Conservation (phyloP, 108 stramenopile species). For the Skeletonema tropicum region DNA sequence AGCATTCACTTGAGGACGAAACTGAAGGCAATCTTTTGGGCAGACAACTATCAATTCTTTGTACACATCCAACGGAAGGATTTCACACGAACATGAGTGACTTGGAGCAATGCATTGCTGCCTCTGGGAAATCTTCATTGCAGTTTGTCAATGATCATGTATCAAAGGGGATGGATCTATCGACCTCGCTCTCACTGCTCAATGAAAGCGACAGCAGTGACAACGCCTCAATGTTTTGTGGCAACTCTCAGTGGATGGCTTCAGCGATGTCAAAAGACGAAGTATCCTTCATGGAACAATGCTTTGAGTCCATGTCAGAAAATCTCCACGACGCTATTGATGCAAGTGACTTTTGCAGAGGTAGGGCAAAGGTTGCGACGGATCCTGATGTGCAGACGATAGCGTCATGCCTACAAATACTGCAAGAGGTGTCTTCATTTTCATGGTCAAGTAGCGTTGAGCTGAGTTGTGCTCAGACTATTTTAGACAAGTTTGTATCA, state of each 20-base stretch:
- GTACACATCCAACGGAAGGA: slow-evolving; percentile 27
- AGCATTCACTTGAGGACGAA: slow-evolving; percentile 41
- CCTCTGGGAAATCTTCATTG: slow-evolving; percentile 9
- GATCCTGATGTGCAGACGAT: slow-evolving; percentile 3
- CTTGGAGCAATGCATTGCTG: slow-evolving; percentile 19
- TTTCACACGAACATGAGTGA: slow-evolving; percentile 33
- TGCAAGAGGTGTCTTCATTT: background rate
- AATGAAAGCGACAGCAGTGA: slow-evolving; percentile 7
- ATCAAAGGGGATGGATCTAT: slow-evolving; percentile 5
- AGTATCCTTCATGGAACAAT: background rate
- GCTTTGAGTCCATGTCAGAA: background rate
- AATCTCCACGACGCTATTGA: background rate
- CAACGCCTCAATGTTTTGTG: slow-evolving; percentile 8
- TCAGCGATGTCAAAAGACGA: slow-evolving; percentile 16
- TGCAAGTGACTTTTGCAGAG: background rate
- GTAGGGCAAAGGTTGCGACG: background rate
- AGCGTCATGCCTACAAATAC: background rate
- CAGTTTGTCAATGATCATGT: slow-evolving; percentile 26
- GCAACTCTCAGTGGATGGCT: slow-evolving; percentile 20
- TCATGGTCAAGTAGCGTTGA: slow-evolving; percentile 9
- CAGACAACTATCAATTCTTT: slow-evolving; percentile 34
- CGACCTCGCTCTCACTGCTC: slow-evolving; percentile 19
- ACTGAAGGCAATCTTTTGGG: slow-evolving; percentile 14
- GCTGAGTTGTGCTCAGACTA: background rate
- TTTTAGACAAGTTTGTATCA: background rate